Evolutionary conservation across 2,329 filamentous ascomycete species (phyloP), one percentile per base, ranked within the genome.

Genomic region (Tolypocladium guangdongense): DNA sequence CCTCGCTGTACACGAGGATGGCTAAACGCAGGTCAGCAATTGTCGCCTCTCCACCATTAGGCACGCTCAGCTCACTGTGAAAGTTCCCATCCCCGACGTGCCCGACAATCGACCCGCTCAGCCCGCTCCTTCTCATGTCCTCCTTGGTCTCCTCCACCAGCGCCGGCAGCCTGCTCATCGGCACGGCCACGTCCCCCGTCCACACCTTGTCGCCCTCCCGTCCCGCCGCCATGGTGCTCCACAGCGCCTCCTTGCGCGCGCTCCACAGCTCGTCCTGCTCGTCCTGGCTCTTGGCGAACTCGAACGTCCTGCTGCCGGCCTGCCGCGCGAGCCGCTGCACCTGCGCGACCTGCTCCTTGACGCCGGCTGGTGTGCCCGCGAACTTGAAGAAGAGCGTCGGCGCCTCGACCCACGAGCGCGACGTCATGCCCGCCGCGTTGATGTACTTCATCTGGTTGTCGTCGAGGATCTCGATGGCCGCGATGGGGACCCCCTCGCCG

Each of bases 401-500:
- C 2, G 78, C 78, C 69, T 89, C 86, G 51, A 76, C 75, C 88
- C 88, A 92, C 10, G 69, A 70, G 56, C 83, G 81, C 37, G 76
- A 74, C 1, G 87, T 90, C 64, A 75, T 78, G 30, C 85, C 84
- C 1, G 83, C 81, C 32, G 78, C 74, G 70, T 85, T 84, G 70
- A 85, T 82, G 65, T 78, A 80, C 61, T 72, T 74, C 81, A 96
- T 96, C 73, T 95, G 90, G 54, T 90, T 86, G 65, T 95, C 90
- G 71, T 96, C 91, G 32, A 96, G 76, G 54, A 96, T 87, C 72
- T 96, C 91, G 45, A 96, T 83, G n/a, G 91, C 91, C 0, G 91
- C 90, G 43, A 96, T 84, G 33, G 88, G 88, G 12, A 96, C 81
- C 30, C 90, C 90, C 52, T 86, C 80, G 46, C 82, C 82, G 5